Conservation (phyloP, 2,329 filamentous ascomycete genomes). For the Diaporthe humulicola region DNA sequence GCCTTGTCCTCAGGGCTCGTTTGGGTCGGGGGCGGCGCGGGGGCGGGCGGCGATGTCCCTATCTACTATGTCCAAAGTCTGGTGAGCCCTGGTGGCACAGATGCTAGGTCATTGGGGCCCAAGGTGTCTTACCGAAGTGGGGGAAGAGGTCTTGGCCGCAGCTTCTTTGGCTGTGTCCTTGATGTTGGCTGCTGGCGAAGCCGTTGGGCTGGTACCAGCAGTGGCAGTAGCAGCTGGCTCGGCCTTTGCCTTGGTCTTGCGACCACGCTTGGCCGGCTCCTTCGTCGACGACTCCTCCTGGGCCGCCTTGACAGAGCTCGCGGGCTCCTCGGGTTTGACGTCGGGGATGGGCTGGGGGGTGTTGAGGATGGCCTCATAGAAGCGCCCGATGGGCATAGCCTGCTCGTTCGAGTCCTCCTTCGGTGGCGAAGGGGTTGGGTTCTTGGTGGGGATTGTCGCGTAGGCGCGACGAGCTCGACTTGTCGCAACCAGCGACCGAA, state of each 20-base stretch:
- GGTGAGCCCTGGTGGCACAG: background rate
- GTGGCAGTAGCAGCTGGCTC: conserved; percentile 38
- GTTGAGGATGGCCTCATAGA: conserved; percentile 70
- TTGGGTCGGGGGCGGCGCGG: conserved; percentile 55
- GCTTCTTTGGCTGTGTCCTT: conserved; percentile 39
- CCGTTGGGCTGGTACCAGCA: conserved; percentile 33
- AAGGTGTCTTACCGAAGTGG: conserved; percentile 31
- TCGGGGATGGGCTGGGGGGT: conserved; percentile 57
- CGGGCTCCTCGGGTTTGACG: conserved; percentile 58
- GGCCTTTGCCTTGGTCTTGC: conserved; percentile 42
- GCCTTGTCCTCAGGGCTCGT: conserved; percentile 65
- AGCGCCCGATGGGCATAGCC: conserved; percentile 66
- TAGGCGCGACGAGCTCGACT: conserved; percentile 43
- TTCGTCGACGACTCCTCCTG: conserved; percentile 38
- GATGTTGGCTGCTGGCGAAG: conserved; percentile 36
- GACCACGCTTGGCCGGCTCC: conserved; percentile 42
- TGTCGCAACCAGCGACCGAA: conserved; percentile 41
- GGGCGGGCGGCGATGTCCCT: conserved; percentile 49
- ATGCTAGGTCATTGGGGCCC: background rate
- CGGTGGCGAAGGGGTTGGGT: conserved; percentile 45
- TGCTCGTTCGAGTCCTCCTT: conserved; percentile 52
- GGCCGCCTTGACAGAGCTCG: conserved; percentile 53
- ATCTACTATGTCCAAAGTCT: conserved; percentile 30
- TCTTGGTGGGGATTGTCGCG: conserved; percentile 48
- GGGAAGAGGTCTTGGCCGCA: conserved; percentile 34